A percentile compares a stretch with the other conserved stretches of the same genome.
Conservation (phyloP, 805 yeast genomes). For the Zygosaccharomyces bailii region DNA sequence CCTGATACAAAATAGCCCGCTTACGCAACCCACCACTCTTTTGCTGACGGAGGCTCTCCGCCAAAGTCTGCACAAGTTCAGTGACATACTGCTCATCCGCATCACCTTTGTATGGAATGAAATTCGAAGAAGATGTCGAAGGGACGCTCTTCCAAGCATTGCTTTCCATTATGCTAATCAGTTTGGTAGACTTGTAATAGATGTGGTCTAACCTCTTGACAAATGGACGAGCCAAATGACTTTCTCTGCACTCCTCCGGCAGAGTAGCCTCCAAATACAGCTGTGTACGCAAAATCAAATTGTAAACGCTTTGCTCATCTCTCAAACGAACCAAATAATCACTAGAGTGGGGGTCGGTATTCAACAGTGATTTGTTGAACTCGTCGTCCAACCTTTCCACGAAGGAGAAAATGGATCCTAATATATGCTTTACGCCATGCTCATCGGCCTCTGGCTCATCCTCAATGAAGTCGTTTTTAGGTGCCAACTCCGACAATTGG, state of each 20-base stretch:
- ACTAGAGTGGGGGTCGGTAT: constrained; percentile 90
- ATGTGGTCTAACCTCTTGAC: constrained; percentile 86
- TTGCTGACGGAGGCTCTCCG: constrained; percentile 63
- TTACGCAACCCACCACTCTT: constrained; percentile 67
- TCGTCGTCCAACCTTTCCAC: constrained; percentile 96
- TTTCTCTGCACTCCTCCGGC: constrained; percentile 45
- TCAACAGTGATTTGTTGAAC: constrained; percentile 79
- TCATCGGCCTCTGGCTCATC: constrained; percentile 65
- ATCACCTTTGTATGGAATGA: constrained; percentile 28
- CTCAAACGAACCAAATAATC: constrained; percentile 88
- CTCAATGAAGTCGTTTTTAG: constrained; percentile 64
- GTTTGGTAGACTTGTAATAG: constrained; percentile 82
- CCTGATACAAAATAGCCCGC: constrained; percentile 77
- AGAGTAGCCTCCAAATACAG: constrained; percentile 70
- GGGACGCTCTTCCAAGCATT: constrained; percentile 65
- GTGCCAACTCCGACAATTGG: constrained; percentile 74
- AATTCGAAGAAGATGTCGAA: constrained; percentile 24
- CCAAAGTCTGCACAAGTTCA: constrained; percentile 59
- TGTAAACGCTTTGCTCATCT: constrained; percentile 78
- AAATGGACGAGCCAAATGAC: constrained; percentile 68
- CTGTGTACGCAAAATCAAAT: constrained; percentile 78
- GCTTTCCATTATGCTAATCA: constrained; percentile 65
- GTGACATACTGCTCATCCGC: constrained; percentile 43
- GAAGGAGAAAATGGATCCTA: constrained; percentile 81
- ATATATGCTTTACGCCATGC: constrained; percentile 64